Base-by-base conservation (phyloP, 1,284 basidiomycete species). In the Porodaedalea pini region DNA sequence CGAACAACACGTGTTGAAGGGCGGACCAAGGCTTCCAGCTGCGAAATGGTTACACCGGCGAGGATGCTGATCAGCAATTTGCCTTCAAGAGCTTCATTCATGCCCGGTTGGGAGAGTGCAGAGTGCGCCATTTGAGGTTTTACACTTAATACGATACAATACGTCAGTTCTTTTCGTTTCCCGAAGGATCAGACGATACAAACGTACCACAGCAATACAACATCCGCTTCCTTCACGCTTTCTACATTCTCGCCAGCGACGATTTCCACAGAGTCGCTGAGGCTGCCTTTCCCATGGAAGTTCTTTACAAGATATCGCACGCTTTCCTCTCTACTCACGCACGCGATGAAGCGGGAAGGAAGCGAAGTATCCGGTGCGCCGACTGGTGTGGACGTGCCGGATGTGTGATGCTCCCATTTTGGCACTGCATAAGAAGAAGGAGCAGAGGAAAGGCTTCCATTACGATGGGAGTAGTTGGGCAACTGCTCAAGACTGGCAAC, bases 51-150 rank as follows among this genome's bases (percentile, higher is more conserved):
- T 4, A 98, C 87, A 63, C 97, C 97, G 7, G 97, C 96, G 43
- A 97, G 86, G 67, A 99, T 98, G 64, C 95, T 98, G 69, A 98
- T 91, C 59, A 99, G 78, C 1, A 99, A 81, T 73, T 99, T 99
- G 50, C 88, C 88, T 34, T 85, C 82, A 43, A 99, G 76, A 1
- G 94, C 96, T 57, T 93, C 88, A 48, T 77, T 76, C 78, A 99
- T 90, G n/a, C 94, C 94, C 5, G 80, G 68, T 66, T 92, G 87
- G 17, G 70, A 71, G 19, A 99, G 77, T 63, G 99, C 91, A 21
- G 74, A 68, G 50, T 85, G 77, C 0, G 94, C 94, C 61, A 95
- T 76, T 66, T 99, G 90, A 2, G 97, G 97, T 72, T 99, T 99
- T 69, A 93, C 96, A 69, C 93, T 96, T 63, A 11, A 34, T 6